Conservation (phyloP, 345 rosid genomes). For the Acer negundo region DNA sequence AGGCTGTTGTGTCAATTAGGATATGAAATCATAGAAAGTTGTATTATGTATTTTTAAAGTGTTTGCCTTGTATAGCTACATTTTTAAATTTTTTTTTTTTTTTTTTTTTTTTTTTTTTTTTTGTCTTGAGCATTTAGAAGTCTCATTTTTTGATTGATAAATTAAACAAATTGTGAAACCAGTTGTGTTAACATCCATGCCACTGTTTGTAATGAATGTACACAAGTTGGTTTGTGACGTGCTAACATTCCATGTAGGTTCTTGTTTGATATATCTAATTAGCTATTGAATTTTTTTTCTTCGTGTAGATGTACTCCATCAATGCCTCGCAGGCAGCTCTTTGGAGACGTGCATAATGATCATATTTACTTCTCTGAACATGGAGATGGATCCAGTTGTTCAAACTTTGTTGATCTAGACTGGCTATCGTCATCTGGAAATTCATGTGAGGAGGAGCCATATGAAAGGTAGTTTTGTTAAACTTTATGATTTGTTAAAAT, state of each 20-base stretch:
- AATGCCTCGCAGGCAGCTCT: conserved; percentile 72
- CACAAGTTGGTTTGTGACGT: background rate
- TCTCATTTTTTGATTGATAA: background rate
- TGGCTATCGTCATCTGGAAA: conserved; percentile 94
- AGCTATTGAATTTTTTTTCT: conserved; percentile 13
- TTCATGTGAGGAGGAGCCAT: conserved; percentile 83
- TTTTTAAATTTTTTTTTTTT: no score
- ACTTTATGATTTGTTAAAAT: background rate
- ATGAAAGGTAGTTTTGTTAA: conserved; percentile 64
- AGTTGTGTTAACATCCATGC: conserved; percentile 2
- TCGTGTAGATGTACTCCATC: conserved; percentile 66
- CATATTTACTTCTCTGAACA: conserved; percentile 62
- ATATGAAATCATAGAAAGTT: background rate
- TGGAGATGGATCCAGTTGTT: conserved; percentile 65
- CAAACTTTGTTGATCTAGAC: conserved; percentile 91
- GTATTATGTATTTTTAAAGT: background rate
- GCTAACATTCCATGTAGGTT: background rate
- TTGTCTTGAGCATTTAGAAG: background rate
- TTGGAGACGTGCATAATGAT: conserved; percentile 67
- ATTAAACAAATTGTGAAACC: background rate
- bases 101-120: no score
- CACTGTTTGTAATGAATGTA: conserved; percentile 2
- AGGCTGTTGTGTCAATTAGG: background rate
- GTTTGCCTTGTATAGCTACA: background rate
- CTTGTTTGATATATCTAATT: conserved; percentile 18